Evolutionary conservation across 352 stramenopile species (phyloP).

Genomic region (Phytophthora pistaciae): DNA sequence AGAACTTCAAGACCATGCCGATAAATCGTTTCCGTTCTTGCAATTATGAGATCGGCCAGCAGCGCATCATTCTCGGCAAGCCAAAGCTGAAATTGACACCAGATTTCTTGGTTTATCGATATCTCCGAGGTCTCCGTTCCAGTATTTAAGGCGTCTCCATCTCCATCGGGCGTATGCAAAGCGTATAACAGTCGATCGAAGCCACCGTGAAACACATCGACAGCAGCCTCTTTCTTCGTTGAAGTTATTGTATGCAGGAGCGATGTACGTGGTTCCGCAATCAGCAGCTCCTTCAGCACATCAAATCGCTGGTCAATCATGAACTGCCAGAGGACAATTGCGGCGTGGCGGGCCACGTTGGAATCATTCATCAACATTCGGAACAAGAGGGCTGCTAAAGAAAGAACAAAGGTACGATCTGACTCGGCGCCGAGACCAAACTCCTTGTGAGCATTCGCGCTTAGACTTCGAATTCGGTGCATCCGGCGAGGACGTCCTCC

Average conservation of each 20-base stretch:
- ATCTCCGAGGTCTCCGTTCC: conserved; percentile 3
- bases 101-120: conserved; percentile 58
- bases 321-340: conserved; percentile 78
- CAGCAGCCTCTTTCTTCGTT: conserved; percentile 70
- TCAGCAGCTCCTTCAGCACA: conserved; percentile 79
- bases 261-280: conserved; percentile 72
- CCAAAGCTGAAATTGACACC: conserved; percentile 86
- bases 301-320: conserved; percentile 76
- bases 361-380: conserved; percentile 73
- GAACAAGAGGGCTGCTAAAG: conserved; percentile 64
- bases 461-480: conserved; percentile 61
- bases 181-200: conserved; percentile 72
- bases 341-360: conserved; percentile 46
- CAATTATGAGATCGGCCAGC: conserved; percentile 75
- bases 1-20: conserved; percentile 66
- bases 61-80: conserved; percentile 69
- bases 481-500: conserved; percentile 25
- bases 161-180: conserved; percentile 17
- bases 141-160: neutral
- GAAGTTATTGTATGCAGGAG: conserved; percentile 76
- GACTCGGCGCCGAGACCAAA: conserved; percentile 75
- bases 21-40: conserved; percentile 69
- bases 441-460: conserved; percentile 62
- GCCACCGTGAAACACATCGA: conserved; percentile 80
- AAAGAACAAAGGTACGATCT: conserved; percentile 78